phyloP scores from a whole-genome alignment of 768 basidiomycete genomes.

The Pulveroboletus sp. region DNA sequence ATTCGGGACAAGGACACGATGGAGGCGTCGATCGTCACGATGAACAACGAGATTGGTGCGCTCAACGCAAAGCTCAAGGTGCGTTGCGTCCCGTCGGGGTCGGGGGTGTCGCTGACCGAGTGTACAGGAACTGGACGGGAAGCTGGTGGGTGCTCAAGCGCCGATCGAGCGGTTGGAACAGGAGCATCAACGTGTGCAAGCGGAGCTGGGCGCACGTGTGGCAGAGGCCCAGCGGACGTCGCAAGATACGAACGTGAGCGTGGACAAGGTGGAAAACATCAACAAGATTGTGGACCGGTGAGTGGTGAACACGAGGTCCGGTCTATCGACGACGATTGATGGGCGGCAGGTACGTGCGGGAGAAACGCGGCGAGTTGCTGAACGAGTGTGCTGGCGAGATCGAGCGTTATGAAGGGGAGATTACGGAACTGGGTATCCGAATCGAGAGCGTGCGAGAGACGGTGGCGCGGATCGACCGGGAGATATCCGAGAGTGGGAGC shows the following conservation, averaged over 20 bases:
- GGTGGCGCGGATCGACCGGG: constrained; percentile 64
- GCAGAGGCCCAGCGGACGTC: constrained; percentile 48
- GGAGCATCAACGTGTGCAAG: constrained; percentile 47
- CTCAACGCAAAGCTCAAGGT: constrained; percentile 52
- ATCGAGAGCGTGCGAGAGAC: constrained; percentile 39
- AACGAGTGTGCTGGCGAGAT: constrained; percentile 57
- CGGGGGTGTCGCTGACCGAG: too few relatives aligned
- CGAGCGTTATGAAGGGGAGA: constrained; percentile 43
- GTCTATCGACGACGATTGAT: background rate
- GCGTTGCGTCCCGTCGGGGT: too few relatives aligned
- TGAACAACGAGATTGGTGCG: constrained; percentile 53
- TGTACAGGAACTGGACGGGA: constrained; percentile 64
- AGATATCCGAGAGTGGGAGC: constrained; percentile 73
- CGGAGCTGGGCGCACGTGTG: constrained; percentile 47
- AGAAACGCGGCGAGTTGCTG: constrained; percentile 57
- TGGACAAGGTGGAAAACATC: constrained; percentile 56
- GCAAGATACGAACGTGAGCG: constrained; percentile 63
- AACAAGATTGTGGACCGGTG: constrained; percentile 68
- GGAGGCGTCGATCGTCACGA: constrained; percentile 53
- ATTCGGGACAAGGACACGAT: constrained; percentile 54
- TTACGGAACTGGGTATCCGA: constrained; percentile 38
- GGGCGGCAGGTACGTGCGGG: constrained; percentile 63
- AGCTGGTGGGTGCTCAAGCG: constrained; percentile 54
- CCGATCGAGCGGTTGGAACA: constrained; percentile 63
- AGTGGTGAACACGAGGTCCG: too few relatives aligned